These are phyloP conservation scores for Vigna reflexopilosa DNA, from an alignment of 306 rosid genomes.

Conservation along the genomic window DNA sequence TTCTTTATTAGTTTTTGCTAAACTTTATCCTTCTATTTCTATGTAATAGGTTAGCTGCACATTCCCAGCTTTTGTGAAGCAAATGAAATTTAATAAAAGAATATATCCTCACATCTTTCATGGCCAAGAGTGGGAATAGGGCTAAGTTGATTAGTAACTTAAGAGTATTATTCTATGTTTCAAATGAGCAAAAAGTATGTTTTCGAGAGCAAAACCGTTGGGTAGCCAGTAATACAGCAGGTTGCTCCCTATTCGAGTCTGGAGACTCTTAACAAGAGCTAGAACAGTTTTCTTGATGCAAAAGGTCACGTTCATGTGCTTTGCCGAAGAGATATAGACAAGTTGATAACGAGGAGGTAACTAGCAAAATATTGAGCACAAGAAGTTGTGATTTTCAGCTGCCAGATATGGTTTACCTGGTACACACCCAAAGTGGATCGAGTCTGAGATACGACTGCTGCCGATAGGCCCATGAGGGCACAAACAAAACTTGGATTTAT, in stretches of 20 bases:
- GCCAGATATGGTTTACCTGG: constrained; percentile 44
- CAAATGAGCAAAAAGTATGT: neutral
- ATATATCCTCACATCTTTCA: neutral
- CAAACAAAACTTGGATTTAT: constrained; percentile 39
- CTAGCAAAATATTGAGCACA: constrained; percentile 7
- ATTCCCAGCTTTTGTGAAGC: neutral
- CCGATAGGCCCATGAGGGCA: constrained; percentile 43
- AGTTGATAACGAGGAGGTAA: neutral
- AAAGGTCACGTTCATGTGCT: neutral
- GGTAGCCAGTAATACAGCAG: neutral
- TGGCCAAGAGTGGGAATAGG: neutral
- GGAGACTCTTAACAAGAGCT: constrained; percentile 21
- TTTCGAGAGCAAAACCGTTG: neutral
- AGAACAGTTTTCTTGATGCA: neutral
- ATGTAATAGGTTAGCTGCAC: neutral
- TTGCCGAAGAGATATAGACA: neutral
- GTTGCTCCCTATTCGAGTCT: constrained; percentile 26
- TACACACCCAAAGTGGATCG: constrained; percentile 51
- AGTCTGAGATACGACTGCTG: constrained; percentile 40
- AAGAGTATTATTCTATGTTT: constrained; percentile 9
- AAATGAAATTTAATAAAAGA: neutral
- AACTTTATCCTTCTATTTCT: too few relatives aligned
- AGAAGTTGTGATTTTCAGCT: neutral
- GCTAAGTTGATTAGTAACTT: constrained; percentile 5
- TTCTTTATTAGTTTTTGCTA: neutral